A percentile compares a stretch with the other conserved stretches of the same genome.
These are phyloP conservation scores for Clavispora asparagi DNA, from an alignment of 805 yeast genomes.

Conservation along the genomic window DNA sequence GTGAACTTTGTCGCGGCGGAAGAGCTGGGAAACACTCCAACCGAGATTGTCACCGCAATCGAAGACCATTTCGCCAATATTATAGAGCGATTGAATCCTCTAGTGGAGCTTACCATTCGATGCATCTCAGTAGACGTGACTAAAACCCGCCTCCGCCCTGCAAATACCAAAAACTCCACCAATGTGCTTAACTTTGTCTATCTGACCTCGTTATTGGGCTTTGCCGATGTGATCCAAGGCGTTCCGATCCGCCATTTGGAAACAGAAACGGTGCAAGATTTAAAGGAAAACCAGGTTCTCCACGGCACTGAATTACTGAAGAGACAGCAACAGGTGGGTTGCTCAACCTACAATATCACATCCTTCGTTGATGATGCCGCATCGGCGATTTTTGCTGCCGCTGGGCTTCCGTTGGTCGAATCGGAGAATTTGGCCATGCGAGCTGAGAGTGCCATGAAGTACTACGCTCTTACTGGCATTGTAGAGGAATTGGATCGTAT, in stretches of 20 bases:
- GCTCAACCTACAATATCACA: conserved; percentile 7
- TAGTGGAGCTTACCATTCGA: not conserved
- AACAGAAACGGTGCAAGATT: not conserved
- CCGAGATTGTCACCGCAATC: conserved; percentile 4
- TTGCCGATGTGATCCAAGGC: conserved; percentile 10
- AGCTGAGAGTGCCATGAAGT: conserved; percentile 12
- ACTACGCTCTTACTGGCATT: conserved; percentile 11
- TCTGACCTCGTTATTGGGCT: conserved; percentile 12
- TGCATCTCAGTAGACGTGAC: conserved; percentile 7
- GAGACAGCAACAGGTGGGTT: not conserved
- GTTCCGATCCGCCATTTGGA: conserved; percentile 10
- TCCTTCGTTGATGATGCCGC: conserved; percentile 3
- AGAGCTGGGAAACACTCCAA: conserved; percentile 9
- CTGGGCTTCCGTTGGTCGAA: conserved; percentile 4
- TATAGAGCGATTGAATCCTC: conserved; percentile 1
- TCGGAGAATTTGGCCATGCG: conserved; percentile 4
- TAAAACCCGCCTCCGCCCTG: conserved; percentile 4
- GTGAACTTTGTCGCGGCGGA: conserved; percentile 15
- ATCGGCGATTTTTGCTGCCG: not conserved
- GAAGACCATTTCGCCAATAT: conserved; percentile 3
- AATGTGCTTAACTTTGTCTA: conserved; percentile 9
- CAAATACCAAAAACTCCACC: conserved; percentile 5
- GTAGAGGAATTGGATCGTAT: conserved; percentile 7
- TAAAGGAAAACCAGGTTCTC: conserved; percentile 4
- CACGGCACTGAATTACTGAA: conserved; percentile 12